Conservation (phyloP, 345 rosid species). For the Rhodamnia rubescens region DNA sequence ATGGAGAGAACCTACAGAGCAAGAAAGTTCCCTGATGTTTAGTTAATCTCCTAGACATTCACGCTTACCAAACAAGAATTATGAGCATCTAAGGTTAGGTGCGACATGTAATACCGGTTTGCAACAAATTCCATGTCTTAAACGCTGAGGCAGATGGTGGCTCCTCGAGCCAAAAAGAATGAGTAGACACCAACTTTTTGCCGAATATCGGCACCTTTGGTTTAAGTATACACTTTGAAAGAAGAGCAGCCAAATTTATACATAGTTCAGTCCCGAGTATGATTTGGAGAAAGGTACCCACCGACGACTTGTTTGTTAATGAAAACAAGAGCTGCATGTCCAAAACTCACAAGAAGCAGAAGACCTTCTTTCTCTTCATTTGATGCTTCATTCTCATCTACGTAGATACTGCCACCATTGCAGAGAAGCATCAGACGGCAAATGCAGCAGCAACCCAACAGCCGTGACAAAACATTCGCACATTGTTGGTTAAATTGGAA, state of each 20-base stretch:
- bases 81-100: neutral
- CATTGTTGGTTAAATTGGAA: neutral
- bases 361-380: conserved; percentile 8
- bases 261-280: neutral
- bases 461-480: neutral
- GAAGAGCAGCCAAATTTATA: neutral
- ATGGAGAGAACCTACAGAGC: neutral
- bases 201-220: neutral
- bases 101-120: neutral
- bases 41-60: neutral
- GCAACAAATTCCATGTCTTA: neutral
- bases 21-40: neutral
- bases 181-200: neutral
- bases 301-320: conserved; percentile 35
- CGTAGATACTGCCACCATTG: conserved; percentile 23
- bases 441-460: neutral
- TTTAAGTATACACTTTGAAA: neutral
- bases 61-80: neutral
- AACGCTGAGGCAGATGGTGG: neutral
- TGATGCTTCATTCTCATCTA: conserved; percentile 3
- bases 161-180: neutral
- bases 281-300: neutral
- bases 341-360: conserved; percentile 34
- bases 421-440: conserved; percentile 3
- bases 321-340: conserved; percentile 57